Evolutionary conservation across 1,139 yeast genomes (phyloP).

Genomic region (Meyerozyma sp.): DNA sequence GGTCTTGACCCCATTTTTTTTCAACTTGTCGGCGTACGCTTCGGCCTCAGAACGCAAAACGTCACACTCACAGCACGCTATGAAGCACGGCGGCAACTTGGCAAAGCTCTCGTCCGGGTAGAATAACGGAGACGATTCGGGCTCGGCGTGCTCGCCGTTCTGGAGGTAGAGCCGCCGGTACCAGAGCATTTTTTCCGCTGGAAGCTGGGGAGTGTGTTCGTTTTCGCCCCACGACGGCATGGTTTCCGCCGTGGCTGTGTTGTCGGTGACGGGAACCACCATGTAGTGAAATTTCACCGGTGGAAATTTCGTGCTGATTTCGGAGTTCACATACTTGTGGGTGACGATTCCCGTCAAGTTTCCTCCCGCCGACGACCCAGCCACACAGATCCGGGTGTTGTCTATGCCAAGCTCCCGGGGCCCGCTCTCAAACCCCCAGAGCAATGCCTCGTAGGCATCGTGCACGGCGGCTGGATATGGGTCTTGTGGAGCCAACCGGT

Average conservation of each 20-base stretch:
- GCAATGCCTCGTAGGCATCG: constrained; percentile 34
- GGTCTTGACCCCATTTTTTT: constrained; percentile 31
- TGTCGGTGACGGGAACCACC: constrained; percentile 47
- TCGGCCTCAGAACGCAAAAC: constrained; percentile 43
- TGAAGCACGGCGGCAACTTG: constrained; percentile 36
- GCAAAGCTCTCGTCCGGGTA: constrained; percentile 35
- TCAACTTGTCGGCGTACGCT: constrained; percentile 34
- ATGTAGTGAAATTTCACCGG: constrained; percentile 36
- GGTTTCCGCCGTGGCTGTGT: constrained; percentile 36
- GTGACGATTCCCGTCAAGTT: constrained; percentile 38
- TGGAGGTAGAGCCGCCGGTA: constrained; percentile 41
- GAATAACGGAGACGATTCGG: constrained; percentile 43
- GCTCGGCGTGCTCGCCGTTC: constrained; percentile 26
- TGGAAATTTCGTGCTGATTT: constrained; percentile 21
- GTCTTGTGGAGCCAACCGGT: constrained; percentile 45
- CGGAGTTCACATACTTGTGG: constrained; percentile 31
- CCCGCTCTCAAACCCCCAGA: constrained; percentile 17
- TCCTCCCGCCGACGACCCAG: constrained; percentile 49
- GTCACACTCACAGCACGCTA: constrained; percentile 42
- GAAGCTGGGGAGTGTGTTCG: constrained; percentile 40
- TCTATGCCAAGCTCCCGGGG: constrained; percentile 22
- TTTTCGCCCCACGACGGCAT: constrained; percentile 37
- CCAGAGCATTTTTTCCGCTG: constrained; percentile 48
- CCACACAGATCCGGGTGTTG: constrained; percentile 31
- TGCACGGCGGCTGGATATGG: constrained; percentile 47